Conservation (phyloP, 805 yeast species). For the Saccharomycopsis selenospora region DNA sequence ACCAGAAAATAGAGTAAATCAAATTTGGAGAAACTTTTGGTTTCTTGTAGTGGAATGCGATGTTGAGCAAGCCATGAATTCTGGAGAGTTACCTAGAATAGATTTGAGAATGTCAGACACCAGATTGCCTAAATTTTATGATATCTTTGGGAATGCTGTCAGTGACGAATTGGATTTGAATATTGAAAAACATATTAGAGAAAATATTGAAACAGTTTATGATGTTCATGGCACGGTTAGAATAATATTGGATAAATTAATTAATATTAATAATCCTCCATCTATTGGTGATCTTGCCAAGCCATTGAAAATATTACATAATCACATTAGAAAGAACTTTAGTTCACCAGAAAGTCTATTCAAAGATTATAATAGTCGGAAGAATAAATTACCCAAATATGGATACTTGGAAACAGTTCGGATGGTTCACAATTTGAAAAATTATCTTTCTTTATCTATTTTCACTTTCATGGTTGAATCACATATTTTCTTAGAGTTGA, state of each 20-base stretch:
- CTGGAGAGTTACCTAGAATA: conserved; percentile 1
- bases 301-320: conserved; percentile 18
- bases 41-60: conserved; percentile 31
- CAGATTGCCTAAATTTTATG: conserved; percentile 9
- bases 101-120: conserved; percentile 10
- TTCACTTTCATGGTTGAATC: conserved; percentile 13
- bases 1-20: conserved; percentile 19
- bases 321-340: conserved; percentile 1
- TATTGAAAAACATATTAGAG: conserved; percentile 15
- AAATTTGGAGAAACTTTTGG: conserved; percentile 37
- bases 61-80: conserved; percentile 22
- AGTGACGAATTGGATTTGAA: conserved; percentile 16
- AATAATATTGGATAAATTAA: conserved; percentile 24
- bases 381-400: conserved; percentile 3
- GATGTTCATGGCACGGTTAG: conserved; percentile 9
- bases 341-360: conserved; percentile 1
- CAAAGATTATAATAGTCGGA: conserved; percentile 5
- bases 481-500: conserved; percentile 14
- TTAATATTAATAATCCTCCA: conserved; percentile 23
- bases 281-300: conserved; percentile 24
- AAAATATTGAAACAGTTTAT: conserved; percentile 5
- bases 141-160: conserved; percentile 8
- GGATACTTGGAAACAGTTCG: conserved; percentile 5
- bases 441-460: conserved; percentile 4
- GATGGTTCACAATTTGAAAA: conserved; percentile 1